Conservation (phyloP, 306 rosid species). For the Mucuna pruriens region DNA sequence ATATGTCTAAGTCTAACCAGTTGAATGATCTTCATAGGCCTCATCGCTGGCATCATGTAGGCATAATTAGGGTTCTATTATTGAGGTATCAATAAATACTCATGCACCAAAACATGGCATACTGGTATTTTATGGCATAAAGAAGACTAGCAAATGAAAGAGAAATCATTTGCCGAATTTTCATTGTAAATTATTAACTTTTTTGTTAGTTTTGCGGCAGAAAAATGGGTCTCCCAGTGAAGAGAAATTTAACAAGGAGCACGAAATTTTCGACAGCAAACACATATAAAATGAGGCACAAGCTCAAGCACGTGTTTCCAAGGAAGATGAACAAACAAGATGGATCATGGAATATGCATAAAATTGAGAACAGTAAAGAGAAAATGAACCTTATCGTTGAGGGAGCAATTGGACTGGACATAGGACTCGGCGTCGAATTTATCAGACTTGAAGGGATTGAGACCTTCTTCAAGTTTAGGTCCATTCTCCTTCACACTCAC, state of each 20-base stretch:
- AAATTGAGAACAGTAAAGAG: background rate
- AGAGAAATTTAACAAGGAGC: background rate
- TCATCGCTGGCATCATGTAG: constrained; percentile 1
- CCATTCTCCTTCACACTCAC: constrained; percentile 74
- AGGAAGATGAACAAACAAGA: background rate
- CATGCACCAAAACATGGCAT: background rate
- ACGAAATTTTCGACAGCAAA: background rate
- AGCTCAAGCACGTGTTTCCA: background rate
- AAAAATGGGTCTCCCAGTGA: background rate
- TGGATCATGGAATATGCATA: background rate
- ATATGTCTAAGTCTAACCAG: background rate
- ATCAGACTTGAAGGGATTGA: constrained; percentile 83
- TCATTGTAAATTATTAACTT: background rate
- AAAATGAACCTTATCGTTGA: constrained; percentile 79
- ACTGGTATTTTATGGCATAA: background rate
- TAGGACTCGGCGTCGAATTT: constrained; percentile 79
- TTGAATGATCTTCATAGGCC: background rate
- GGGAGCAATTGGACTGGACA: constrained; percentile 79
- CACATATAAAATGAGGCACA: background rate
- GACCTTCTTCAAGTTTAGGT: constrained; percentile 79
- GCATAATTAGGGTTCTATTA: background rate
- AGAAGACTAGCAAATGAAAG: constrained; percentile 6
- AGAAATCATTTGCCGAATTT: background rate
- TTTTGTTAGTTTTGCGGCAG: background rate
- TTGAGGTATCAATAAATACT: background rate